Percentiles rank a stretch among this genome's conserved stretches.
Evolutionary conservation across 306 rosid species (phyloP).

Genomic region (Ziziphus jujuba): DNA sequence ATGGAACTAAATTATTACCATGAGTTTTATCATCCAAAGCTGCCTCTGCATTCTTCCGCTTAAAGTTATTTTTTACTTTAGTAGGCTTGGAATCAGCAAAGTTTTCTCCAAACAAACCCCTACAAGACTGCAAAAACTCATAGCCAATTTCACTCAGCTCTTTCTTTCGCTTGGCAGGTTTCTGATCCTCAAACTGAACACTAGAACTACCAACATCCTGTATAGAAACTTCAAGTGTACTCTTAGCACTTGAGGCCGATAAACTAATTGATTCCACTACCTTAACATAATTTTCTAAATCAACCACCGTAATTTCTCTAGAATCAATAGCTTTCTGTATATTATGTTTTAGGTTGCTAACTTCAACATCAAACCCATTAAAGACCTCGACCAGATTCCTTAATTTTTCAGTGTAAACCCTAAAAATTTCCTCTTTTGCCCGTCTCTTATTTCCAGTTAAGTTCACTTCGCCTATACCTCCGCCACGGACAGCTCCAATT

Average conservation of each 20-base stretch:
- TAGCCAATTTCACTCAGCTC: slow-evolving; percentile 55
- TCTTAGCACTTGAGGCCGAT: slow-evolving; percentile 48
- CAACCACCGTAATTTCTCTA: slow-evolving; percentile 53
- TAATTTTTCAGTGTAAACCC: slow-evolving; percentile 47
- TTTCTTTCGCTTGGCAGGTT: slow-evolving; percentile 53
- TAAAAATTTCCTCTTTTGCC: slow-evolving; percentile 49
- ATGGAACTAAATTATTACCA: slow-evolving; percentile 24
- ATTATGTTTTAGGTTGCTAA: slow-evolving; percentile 49
- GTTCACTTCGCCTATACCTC: slow-evolving; percentile 41
- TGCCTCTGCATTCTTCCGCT: slow-evolving; percentile 37
- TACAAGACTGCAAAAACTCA: slow-evolving; percentile 55
- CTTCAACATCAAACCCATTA: slow-evolving; percentile 48
- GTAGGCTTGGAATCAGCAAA: slow-evolving; percentile 39
- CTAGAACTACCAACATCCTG: slow-evolving; percentile 45
- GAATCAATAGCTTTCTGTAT: slow-evolving; percentile 53
- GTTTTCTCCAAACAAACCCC: slow-evolving; percentile 60
- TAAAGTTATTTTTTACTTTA: slow-evolving; percentile 45
- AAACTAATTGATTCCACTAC: slow-evolving; percentile 43
- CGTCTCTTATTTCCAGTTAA: slow-evolving; percentile 47
- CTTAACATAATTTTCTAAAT: slow-evolving; percentile 58
- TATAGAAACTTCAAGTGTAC: slow-evolving; percentile 35
- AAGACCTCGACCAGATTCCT: slow-evolving; percentile 49
- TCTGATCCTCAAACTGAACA: slow-evolving; percentile 51
- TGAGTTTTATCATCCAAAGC: slow-evolving; percentile 35
- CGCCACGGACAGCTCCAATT: slow-evolving; percentile 61